Conservation (phyloP, 2,329 filamentous ascomycete genomes). For the Sarocladium strictum region DNA sequence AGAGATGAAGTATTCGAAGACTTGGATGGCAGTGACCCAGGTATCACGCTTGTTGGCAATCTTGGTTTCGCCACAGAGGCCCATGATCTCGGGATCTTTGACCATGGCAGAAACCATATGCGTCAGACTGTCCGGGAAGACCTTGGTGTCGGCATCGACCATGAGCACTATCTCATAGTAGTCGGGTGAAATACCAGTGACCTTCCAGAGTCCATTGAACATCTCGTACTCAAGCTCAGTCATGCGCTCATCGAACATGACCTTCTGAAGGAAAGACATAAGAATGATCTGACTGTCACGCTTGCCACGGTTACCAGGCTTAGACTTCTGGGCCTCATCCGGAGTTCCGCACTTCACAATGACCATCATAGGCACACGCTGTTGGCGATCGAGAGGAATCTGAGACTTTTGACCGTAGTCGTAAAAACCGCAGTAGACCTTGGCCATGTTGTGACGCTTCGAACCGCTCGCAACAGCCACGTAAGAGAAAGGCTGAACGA, state of each 20-base stretch:
- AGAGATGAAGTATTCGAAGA: constrained; percentile 99
- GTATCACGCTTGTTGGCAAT: constrained; percentile 95
- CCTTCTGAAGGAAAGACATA: constrained; percentile 99
- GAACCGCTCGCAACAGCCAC: constrained; percentile 93
- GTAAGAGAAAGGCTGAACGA: constrained; percentile 89
- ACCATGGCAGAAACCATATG: constrained; percentile 99
- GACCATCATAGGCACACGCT: constrained; percentile 95
- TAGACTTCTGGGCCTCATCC: constrained; percentile 71
- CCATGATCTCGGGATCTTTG: constrained; percentile 98
- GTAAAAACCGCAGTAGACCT: constrained; percentile 97
- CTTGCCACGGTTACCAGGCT: constrained; percentile 96
- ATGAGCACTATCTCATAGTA: constrained; percentile 98
- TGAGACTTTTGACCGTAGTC: constrained; percentile 80
- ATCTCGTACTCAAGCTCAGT: constrained; percentile 98
- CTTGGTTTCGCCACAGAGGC: constrained; percentile 96
- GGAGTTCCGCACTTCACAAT: constrained; percentile 94
- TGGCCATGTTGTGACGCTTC: constrained; percentile 99
- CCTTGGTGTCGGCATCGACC: constrained; percentile 98
- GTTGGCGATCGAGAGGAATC: constrained; percentile 81
- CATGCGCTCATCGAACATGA: constrained; percentile 99
- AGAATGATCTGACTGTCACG: constrained; percentile 98
- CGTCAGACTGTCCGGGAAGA: constrained; percentile 95
- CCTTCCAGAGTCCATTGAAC: constrained; percentile 99
- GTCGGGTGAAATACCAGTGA: constrained; percentile 95
- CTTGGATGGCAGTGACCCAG: constrained; percentile 97